Conservation (phyloP, 257 asterid genomes). For the Nicotiana sylvestris region DNA sequence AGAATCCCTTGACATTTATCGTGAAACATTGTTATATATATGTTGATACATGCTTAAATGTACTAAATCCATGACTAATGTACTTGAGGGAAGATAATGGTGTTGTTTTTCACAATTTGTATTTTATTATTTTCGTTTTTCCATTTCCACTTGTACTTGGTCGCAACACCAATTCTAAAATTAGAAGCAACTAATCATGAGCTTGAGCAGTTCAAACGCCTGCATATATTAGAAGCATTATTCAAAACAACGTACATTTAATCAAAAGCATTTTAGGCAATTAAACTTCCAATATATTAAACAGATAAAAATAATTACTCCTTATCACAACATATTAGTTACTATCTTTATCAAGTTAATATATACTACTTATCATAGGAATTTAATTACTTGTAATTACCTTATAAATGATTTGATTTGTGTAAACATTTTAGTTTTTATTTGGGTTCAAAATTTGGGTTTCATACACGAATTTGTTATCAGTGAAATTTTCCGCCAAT, state of each 20-base stretch:
- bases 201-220: neutral
- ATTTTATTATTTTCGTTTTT: too few relatives aligned
- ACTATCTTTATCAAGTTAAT: too few relatives aligned
- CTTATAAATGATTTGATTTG: neutral
- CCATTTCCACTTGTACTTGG: neutral
- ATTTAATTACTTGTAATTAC: too few relatives aligned
- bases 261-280: neutral
- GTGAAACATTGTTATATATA: too few relatives aligned
- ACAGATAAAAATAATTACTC: too few relatives aligned
- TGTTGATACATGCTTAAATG: neutral
- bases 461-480: neutral
- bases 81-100: neutral
- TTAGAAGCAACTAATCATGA: neutral
- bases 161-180: neutral
- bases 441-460: neutral
- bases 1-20: too few relatives aligned
- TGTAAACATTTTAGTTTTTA: too few relatives aligned
- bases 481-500: neutral
- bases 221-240: too few relatives aligned
- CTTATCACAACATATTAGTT: neutral
- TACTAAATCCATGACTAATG: neutral
- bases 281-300: too few relatives aligned
- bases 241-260: neutral
- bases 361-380: too few relatives aligned
- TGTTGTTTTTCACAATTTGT: too few relatives aligned